Evolutionary conservation across 2,329 filamentous ascomycete species (phyloP).

Genomic region (Ascochyta koolunga): DNA sequence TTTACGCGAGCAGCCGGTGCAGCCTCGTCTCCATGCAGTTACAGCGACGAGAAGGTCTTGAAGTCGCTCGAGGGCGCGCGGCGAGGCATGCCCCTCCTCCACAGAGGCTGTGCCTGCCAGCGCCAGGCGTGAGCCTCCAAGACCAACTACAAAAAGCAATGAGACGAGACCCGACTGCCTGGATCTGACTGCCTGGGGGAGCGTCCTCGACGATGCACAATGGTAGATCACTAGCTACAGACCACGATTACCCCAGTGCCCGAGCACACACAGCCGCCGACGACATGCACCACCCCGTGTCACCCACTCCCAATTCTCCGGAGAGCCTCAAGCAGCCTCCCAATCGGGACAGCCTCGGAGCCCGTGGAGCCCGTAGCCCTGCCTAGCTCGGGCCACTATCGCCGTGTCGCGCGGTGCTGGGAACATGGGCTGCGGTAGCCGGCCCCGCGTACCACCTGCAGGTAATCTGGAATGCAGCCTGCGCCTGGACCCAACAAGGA

Average conservation of each 20-base stretch:
- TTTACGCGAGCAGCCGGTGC: constrained; percentile 13
- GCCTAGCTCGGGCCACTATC: constrained; percentile 1
- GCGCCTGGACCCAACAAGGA: constrained; percentile 7
- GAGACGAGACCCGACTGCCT: constrained; percentile 7
- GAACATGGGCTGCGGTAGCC: background rate
- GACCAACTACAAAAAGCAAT: constrained; percentile 13
- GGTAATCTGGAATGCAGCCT: background rate
- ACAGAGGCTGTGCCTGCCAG: background rate
- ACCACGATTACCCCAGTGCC: constrained; percentile 8
- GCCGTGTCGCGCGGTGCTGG: constrained; percentile 5
- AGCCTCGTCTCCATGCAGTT: constrained; percentile 17
- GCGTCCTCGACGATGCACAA: constrained; percentile 9
- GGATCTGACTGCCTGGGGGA: constrained; percentile 11
- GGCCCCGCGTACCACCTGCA: constrained; percentile 8
- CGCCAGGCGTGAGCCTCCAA: background rate
- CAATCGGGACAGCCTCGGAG: background rate
- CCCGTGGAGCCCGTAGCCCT: constrained; percentile 11
- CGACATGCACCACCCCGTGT: constrained; percentile 5
- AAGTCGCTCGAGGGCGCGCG: background rate
- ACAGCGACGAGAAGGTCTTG: constrained; percentile 9
- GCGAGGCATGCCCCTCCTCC: background rate
- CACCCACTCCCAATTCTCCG: constrained; percentile 7
- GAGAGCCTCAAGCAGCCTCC: constrained; percentile 13
- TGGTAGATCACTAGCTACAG: constrained; percentile 16
- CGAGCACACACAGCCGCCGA: background rate